A percentile compares a stretch with the other conserved stretches of the same genome.
Conservation (phyloP, 768 basidiomycete genomes). For the Asterophora parasitica region DNA sequence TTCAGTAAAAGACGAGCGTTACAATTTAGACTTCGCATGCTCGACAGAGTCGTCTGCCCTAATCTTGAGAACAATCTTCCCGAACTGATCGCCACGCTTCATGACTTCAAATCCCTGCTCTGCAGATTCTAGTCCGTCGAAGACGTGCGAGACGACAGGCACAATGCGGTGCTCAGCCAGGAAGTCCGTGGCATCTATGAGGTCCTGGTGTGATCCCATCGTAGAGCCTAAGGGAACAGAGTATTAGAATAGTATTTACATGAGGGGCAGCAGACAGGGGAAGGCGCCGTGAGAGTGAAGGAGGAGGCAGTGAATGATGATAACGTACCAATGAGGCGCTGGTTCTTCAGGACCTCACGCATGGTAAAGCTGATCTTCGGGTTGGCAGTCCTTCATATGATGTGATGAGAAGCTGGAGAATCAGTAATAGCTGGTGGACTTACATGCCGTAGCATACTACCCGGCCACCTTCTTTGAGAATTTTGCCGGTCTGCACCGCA, state of each 20-base stretch:
- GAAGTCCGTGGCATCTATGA: conserved; percentile 68
- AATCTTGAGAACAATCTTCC: conserved; percentile 67
- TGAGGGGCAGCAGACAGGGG: not conserved
- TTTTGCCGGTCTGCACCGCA: conserved; percentile 39
- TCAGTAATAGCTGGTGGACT: conserved; percentile 15
- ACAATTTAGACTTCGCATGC: too few relatives aligned
- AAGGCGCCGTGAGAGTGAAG: not conserved
- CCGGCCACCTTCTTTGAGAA: conserved; percentile 53
- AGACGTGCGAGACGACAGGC: conserved; percentile 64
- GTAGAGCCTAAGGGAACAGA: conserved; percentile 61
- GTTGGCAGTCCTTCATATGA: conserved; percentile 49
- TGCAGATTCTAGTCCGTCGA: conserved; percentile 59
- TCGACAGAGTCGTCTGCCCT: not conserved
- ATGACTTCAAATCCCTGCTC: conserved; percentile 71
- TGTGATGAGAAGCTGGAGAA: not conserved
- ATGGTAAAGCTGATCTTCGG: conserved; percentile 66
- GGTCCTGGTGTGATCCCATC: conserved; percentile 78
- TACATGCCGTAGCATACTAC: conserved; percentile 69
- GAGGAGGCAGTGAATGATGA: not conserved
- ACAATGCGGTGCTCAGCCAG: conserved; percentile 59
- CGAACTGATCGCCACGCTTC: conserved; percentile 63
- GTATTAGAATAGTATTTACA: not conserved
- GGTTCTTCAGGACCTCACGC: conserved; percentile 72
- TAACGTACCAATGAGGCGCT: conserved; percentile 62
- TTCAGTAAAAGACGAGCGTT: too few relatives aligned